A percentile compares a stretch with the other conserved stretches of the same genome.
These are phyloP conservation scores for Lycium ferocissimum DNA, from an alignment of 257 asterid genomes.

Conservation along the genomic window DNA sequence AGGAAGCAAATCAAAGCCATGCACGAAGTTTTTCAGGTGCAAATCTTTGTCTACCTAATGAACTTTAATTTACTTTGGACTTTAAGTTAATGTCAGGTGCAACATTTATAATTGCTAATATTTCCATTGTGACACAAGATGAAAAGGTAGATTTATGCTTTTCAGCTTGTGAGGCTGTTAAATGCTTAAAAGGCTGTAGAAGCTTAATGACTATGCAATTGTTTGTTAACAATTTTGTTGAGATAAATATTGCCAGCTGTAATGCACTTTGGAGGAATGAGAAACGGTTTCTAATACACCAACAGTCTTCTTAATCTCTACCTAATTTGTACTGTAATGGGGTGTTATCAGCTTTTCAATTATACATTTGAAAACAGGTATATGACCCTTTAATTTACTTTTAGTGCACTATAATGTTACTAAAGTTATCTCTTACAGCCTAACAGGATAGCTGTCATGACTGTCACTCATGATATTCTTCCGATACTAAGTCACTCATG, in stretches of 20 bases:
- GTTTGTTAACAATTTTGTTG: not conserved
- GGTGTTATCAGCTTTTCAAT: not conserved
- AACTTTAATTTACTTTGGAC: constrained; percentile 25
- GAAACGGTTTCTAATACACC: not conserved
- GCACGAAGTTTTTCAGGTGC: constrained; percentile 99
- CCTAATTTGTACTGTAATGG: not conserved
- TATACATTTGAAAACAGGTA: constrained; percentile 22
- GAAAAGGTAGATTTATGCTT: constrained; percentile 22
- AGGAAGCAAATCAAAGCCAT: constrained; percentile 99
- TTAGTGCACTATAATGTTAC: not conserved
- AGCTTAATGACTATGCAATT: not conserved
- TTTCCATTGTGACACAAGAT: not conserved
- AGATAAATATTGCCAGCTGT: not conserved
- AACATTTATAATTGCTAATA: constrained; percentile 34
- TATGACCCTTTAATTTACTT: not conserved
- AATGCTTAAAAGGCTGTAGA: not conserved
- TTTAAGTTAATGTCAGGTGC: constrained; percentile 25
- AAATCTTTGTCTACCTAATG: constrained; percentile 71
- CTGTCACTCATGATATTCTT: not conserved
- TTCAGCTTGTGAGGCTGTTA: constrained; percentile 33
- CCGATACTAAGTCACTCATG: too few species aligned
- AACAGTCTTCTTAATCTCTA: not conserved
- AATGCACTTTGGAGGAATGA: constrained; percentile 24
- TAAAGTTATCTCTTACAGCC: not conserved
- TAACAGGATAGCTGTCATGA: not conserved